Conservation (phyloP, 306 rosid species). For the Lagenaria siceraria region DNA sequence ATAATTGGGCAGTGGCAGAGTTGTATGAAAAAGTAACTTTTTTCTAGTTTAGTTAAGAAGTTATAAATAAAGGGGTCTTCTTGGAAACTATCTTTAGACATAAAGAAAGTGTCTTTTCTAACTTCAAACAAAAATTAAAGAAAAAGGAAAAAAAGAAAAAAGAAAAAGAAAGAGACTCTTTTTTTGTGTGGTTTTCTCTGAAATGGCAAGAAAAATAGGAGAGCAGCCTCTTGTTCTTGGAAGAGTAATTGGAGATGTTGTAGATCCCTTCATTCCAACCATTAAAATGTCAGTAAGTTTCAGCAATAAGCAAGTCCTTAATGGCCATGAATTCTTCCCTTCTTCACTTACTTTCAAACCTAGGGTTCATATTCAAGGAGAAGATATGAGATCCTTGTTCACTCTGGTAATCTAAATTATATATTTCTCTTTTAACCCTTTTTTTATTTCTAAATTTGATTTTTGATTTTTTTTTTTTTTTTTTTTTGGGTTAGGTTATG, state of each 20-base stretch:
- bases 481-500: slow-evolving; percentile 37
- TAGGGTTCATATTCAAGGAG: slow-evolving; percentile 71
- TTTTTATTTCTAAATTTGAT: not conserved
- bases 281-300: slow-evolving; percentile 32
- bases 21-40: not conserved
- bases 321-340: slow-evolving; percentile 75
- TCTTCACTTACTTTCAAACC: slow-evolving; percentile 49
- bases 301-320: slow-evolving; percentile 51
- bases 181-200: not conserved
- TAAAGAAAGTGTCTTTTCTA: not conserved
- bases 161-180: not conserved
- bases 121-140: not conserved
- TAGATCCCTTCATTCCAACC: slow-evolving; percentile 44
- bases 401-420: slow-evolving; percentile 37
- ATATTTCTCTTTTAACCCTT: not conserved
- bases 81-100: not conserved
- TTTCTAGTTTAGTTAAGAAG: not conserved
- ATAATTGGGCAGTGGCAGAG: not conserved
- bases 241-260: slow-evolving; percentile 79
- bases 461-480: not conserved
- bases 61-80: not conserved
- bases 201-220: slow-evolving; percentile 6
- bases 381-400: slow-evolving; percentile 78
- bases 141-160: not conserved
- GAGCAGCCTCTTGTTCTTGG: slow-evolving; percentile 66